Evolutionary conservation across 176 grass and related monocot genomes (phyloP).

Genomic region (Musa itinerans): DNA sequence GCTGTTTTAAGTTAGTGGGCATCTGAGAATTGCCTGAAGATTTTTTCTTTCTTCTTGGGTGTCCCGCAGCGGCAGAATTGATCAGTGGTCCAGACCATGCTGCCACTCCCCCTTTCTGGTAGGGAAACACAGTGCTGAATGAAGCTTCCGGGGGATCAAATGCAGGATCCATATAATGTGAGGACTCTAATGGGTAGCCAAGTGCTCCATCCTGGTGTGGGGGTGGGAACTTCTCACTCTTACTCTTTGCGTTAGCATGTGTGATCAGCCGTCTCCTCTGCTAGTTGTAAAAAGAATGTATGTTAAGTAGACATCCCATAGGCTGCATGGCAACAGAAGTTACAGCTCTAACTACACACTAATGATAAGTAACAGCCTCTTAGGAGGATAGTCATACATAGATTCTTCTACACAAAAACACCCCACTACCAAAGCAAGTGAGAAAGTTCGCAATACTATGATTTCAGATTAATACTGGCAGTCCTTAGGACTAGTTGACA

Average conservation of each 20-base stretch:
- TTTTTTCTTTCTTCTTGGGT: conserved; percentile 10
- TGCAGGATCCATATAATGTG: conserved; percentile 16
- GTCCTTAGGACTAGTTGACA: no score
- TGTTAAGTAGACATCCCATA: background rate
- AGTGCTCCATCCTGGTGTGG: conserved; percentile 18
- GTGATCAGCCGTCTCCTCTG: conserved; percentile 13
- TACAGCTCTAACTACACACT: background rate
- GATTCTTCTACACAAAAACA: no score
- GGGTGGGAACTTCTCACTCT: conserved; percentile 19
- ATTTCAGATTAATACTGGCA: no score
- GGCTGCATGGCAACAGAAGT: background rate
- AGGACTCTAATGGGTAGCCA: conserved; percentile 12
- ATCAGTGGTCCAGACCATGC: conserved; percentile 18
- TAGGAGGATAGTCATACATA: no score
- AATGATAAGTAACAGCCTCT: no score
- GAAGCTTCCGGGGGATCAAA: conserved; percentile 21
- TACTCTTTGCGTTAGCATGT: conserved; percentile 12
- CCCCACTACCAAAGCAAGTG: no score
- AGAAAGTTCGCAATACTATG: background rate
- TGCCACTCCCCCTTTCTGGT: conserved; percentile 13
- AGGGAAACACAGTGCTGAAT: conserved; percentile 7
- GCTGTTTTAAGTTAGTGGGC: conserved; percentile 3
- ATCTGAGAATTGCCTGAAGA: background rate
- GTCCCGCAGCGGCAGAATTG: background rate
- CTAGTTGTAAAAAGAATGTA: background rate